Evolutionary conservation across 306 rosid genomes (phyloP).

Genomic region (Sphenostylis stenocarpa): DNA sequence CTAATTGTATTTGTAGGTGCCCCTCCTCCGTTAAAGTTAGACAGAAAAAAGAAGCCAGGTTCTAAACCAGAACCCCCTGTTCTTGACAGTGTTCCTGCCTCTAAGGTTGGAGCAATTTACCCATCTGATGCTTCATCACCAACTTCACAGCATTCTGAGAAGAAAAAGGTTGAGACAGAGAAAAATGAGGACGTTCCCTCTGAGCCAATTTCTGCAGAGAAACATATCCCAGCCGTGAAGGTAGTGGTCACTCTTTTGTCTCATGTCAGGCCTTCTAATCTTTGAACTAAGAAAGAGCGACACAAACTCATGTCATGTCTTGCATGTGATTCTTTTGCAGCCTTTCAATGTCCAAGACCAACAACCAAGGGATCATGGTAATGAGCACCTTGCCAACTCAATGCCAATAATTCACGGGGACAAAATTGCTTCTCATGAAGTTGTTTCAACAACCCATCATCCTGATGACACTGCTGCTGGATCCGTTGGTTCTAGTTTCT

Average conservation of each 20-base stretch:
- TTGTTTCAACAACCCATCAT: constrained; percentile 15
- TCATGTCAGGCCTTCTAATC: background rate
- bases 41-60: constrained; percentile 47
- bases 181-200: constrained; percentile 36
- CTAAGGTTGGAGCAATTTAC: constrained; percentile 34
- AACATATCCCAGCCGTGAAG: constrained; percentile 38
- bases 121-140: constrained; percentile 37
- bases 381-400: background rate
- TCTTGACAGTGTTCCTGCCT: constrained; percentile 38
- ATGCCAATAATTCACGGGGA: constrained; percentile 1
- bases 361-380: constrained; percentile 21
- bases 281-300: background rate
- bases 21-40: constrained; percentile 46
- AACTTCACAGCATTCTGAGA: constrained; percentile 33
- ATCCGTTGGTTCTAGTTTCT: constrained; percentile 42
- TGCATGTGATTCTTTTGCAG: constrained; percentile 40
- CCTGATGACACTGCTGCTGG: constrained; percentile 1
- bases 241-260: constrained; percentile 38
- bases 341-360: constrained; percentile 41
- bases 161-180: constrained; percentile 39
- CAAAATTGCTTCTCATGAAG: constrained; percentile 6
- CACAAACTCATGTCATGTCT: background rate
- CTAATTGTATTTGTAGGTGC: constrained; percentile 55
- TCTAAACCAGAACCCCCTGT: constrained; percentile 61
- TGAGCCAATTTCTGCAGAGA: constrained; percentile 41